Evolutionary conservation across 768 basidiomycete genomes (phyloP), one percentile per base, ranked within the genome.

Genomic region (Daedaleopsis sinensis): DNA sequence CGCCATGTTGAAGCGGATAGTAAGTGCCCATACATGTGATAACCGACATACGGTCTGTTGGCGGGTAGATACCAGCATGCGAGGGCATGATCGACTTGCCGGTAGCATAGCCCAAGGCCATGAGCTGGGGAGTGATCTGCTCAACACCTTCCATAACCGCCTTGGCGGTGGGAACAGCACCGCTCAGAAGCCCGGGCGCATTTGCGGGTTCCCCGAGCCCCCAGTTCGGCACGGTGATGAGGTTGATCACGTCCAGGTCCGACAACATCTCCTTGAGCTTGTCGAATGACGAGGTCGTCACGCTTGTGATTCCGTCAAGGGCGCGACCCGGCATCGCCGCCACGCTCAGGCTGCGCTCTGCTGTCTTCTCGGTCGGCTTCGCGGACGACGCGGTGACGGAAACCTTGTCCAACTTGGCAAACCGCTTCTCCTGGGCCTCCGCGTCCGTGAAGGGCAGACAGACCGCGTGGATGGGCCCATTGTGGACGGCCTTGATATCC

Each of bases 101-200:
- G 5, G 89, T 89, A 6, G 91, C 89, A 71, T 84, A 93, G 12
- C 91, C 90, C 24, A 94, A 72, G 0, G 88, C 84, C 85, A 94
- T 82, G 38, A 94, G 78, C 67, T 91, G 83, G 0, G 91, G 90
- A 0, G 91, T 92, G 47, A 93, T 82, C 69, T 87, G 80, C 62
- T 83, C 77, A 8, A 91, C 75, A 7, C 92, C 93, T 5, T 84
- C 78, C 19, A 90, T 72, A 32, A 94, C 81, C 0, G 90, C 85
- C 73, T 85, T 84, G 5, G 91, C 82, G 2, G 88, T 91, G 5
- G 92, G 93, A 13, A 94, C 72, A 3, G 91, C 84, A 6, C 92
- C 92, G 15, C 89, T 84, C 32, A 94, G 77, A 16, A 92, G 69
- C 2, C 91, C 91, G 10, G 78, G 70, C 1, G 82, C 85, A 64